phyloP scores from a whole-genome alignment of 1,284 basidiomycete species.

The Phlebopus sp. region DNA sequence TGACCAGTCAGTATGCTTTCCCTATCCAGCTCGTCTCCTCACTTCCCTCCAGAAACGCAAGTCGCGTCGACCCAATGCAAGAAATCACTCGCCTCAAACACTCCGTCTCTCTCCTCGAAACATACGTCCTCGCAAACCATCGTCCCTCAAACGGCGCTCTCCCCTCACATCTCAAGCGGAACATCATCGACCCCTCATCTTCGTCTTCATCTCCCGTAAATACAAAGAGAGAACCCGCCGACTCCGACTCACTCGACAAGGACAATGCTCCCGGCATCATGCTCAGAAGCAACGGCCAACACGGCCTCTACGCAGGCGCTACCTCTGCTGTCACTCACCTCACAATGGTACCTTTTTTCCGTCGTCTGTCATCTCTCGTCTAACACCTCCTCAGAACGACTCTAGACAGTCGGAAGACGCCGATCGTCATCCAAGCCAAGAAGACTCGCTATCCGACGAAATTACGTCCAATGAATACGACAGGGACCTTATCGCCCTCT shows the following conservation, averaged over 20 bases:
- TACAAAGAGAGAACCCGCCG: slow-evolving; percentile 54
- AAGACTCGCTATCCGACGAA: slow-evolving; percentile 37
- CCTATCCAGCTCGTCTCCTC: slow-evolving; percentile 8
- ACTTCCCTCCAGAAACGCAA: slow-evolving; percentile 37
- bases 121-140: slow-evolving; percentile 58
- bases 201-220: slow-evolving; percentile 31
- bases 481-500: slow-evolving; percentile 61
- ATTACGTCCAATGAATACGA: slow-evolving; percentile 55
- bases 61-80: slow-evolving; percentile 64
- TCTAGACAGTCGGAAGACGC: slow-evolving; percentile 53
- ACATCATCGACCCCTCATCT: slow-evolving; percentile 35
- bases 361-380: slow-evolving; percentile 11
- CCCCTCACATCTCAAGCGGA: slow-evolving; percentile 31
- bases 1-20: slow-evolving; percentile 47
- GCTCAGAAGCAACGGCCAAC: slow-evolving; percentile 58
- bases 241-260: slow-evolving; percentile 47
- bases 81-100: slow-evolving; percentile 73
- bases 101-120: slow-evolving; percentile 68
- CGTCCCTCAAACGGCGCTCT: slow-evolving; percentile 26
- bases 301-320: slow-evolving; percentile 70
- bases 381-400: slow-evolving; percentile 37
- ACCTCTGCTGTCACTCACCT: slow-evolving; percentile 70
- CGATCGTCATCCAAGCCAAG: slow-evolving; percentile 47
- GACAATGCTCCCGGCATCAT: slow-evolving; percentile 53
- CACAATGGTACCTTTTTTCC: slow-evolving; percentile 45